Conservation (phyloP, 305 asterid genomes). For the Fraxinus sp. region DNA sequence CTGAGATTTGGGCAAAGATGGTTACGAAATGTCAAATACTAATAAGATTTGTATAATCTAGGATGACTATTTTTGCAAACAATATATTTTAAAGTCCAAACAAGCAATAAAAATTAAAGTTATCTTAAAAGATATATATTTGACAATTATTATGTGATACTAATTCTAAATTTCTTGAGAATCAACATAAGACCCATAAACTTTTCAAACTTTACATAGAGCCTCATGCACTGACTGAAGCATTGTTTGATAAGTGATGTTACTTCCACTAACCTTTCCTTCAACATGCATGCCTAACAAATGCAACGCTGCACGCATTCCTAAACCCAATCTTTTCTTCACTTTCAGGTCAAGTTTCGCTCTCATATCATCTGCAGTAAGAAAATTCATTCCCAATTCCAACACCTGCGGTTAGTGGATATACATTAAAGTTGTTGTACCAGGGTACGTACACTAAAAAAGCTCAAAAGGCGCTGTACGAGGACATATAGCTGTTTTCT, state of each 20-base stretch:
- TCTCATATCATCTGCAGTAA: constrained; percentile 90
- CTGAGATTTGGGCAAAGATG: constrained; percentile 3
- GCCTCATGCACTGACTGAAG: not conserved
- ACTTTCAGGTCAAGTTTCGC: constrained; percentile 75
- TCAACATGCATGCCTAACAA: constrained; percentile 91
- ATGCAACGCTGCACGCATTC: constrained; percentile 79
- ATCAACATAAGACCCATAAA: not conserved
- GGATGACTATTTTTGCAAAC: not conserved
- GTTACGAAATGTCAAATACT: constrained; percentile 15
- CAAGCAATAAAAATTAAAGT: not conserved
- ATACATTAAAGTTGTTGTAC: constrained; percentile 18
- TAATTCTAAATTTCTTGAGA: not conserved
- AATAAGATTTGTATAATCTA: not conserved
- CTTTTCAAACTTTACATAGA: not conserved
- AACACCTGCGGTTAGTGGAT: constrained; percentile 53
- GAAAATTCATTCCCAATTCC: constrained; percentile 88
- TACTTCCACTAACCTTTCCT: constrained; percentile 66
- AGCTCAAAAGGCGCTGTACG: constrained; percentile 17
- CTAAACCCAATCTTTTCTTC: constrained; percentile 80
- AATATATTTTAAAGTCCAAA: not conserved
- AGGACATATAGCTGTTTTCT: constrained; percentile 6
- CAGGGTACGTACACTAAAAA: constrained; percentile 1
- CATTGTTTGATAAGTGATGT: not conserved
- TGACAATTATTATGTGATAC: not conserved
- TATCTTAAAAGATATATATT: constrained; percentile 1